Evolutionary conservation across 192 early-diverging fungal species (phyloP).

Genomic region (Linnemannia schmuckeri): DNA sequence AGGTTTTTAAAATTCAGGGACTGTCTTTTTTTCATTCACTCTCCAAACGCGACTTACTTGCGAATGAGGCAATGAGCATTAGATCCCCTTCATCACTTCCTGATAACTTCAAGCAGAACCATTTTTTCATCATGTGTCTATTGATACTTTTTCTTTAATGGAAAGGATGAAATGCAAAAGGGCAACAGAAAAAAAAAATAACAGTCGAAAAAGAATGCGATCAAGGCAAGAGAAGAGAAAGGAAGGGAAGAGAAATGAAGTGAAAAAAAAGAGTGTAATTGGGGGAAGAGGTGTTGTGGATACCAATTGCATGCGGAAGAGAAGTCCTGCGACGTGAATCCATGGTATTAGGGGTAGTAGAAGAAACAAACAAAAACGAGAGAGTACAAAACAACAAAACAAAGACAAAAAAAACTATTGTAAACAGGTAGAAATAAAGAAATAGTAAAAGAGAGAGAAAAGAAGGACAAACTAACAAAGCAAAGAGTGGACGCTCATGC

Average conservation of each 20-base stretch:
- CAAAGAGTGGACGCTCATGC: slow-evolving; percentile 52
- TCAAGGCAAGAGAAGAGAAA: neutral
- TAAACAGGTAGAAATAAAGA: neutral
- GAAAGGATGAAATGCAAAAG: neutral
- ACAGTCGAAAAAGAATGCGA: neutral
- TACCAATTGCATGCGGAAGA: neutral
- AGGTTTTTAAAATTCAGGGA: neutral
- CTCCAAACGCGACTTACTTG: neutral
- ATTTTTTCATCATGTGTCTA: neutral
- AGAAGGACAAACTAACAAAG: slow-evolving; percentile 21
- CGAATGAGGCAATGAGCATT: too few species aligned
- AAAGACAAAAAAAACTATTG: slow-evolving; percentile 1
- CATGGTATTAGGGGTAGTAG: slow-evolving; percentile 6
- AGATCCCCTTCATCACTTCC: too few species aligned
- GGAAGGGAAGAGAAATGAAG: neutral
- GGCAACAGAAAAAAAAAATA: neutral
- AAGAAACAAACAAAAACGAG: slow-evolving; percentile 7
- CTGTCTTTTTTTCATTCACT: neutral
- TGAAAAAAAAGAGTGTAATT: neutral
- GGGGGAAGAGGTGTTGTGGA: neutral
- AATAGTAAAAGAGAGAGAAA: slow-evolving; percentile 8
- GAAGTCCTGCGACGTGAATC: neutral
- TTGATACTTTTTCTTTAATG: neutral
- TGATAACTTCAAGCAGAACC: too few species aligned
- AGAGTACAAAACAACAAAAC: neutral